Conservation (phyloP, 169 alveolate genomes). For the Plasmodium vinckei region DNA sequence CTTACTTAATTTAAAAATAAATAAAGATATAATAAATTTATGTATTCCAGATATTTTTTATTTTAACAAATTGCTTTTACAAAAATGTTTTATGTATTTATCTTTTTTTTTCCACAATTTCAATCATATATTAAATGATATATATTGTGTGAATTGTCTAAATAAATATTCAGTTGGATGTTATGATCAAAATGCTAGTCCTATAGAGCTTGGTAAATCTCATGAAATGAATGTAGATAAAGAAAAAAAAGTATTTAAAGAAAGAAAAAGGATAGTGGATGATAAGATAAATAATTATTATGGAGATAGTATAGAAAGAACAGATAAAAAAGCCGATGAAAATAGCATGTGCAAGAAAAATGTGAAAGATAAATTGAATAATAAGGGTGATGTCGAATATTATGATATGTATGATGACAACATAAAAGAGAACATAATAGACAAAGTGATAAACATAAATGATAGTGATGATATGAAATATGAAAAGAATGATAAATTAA, state of each 20-base stretch:
- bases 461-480: too few relatives aligned
- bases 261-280: neutral
- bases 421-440: too few relatives aligned
- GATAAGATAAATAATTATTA: neutral
- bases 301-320: neutral
- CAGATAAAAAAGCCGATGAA: too few relatives aligned
- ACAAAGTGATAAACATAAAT: too few relatives aligned
- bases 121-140: conserved; percentile 19
- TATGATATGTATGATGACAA: too few relatives aligned
- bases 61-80: conserved; percentile 36
- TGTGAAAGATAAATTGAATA: neutral
- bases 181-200: neutral
- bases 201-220: neutral
- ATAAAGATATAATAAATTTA: conserved; percentile 5
- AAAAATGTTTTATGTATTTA: conserved; percentile 42
- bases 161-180: conserved; percentile 40
- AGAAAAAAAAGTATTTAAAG: neutral
- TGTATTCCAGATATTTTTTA: conserved; percentile 35
- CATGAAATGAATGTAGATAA: neutral
- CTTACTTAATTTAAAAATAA: neutral
- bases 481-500: too few relatives aligned
- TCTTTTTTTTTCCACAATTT: conserved; percentile 53
- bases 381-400: neutral
- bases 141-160: conserved; percentile 41
- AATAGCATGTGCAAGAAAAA: too few relatives aligned